A percentile compares a stretch with the other conserved stretches of the same genome.
Evolutionary conservation across 2,329 filamentous ascomycete species (phyloP).

Genomic region (Neoarthrinium moseri): DNA sequence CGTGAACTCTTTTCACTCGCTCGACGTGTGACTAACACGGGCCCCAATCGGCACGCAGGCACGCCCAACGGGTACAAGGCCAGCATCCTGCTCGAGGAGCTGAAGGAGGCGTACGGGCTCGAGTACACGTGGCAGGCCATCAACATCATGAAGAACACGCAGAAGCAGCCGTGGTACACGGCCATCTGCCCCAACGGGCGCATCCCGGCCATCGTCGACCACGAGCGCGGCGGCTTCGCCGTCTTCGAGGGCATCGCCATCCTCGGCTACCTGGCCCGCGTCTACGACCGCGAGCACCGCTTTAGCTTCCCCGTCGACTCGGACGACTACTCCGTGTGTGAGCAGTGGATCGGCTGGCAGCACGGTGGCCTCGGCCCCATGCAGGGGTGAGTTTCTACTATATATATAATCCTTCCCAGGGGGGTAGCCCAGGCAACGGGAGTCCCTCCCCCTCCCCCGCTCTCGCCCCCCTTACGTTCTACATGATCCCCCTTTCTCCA

Average conservation of each 20-base stretch:
- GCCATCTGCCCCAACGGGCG: slow-evolving; percentile 63
- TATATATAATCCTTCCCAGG: no score
- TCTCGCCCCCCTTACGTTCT: no score
- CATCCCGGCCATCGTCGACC: slow-evolving; percentile 65
- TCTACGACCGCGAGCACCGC: slow-evolving; percentile 68
- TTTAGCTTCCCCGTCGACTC: slow-evolving; percentile 55
- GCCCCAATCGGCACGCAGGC: slow-evolving; percentile 24
- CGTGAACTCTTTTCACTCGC: no score
- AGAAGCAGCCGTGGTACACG: slow-evolving; percentile 67
- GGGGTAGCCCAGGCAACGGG: no score
- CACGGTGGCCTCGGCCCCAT: slow-evolving; percentile 72
- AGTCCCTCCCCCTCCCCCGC: no score
- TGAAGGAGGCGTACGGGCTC: slow-evolving; percentile 62
- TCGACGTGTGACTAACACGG: no score
- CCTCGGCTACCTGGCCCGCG: slow-evolving; percentile 69
- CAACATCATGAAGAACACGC: slow-evolving; percentile 60
- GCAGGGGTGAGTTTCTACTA: slow-evolving; percentile 45
- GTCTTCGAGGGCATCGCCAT: slow-evolving; percentile 78
- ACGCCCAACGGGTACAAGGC: slow-evolving; percentile 57
- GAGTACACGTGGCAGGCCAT: slow-evolving; percentile 59
- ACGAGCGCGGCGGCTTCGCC: slow-evolving; percentile 57
- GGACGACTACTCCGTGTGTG: slow-evolving; percentile 38
- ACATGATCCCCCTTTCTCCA: no score
- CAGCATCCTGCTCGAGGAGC: slow-evolving; percentile 63
- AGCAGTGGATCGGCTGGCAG: slow-evolving; percentile 69